Base-by-base conservation (phyloP, 441 rosid species). In the Eutrema salsugineum region DNA sequence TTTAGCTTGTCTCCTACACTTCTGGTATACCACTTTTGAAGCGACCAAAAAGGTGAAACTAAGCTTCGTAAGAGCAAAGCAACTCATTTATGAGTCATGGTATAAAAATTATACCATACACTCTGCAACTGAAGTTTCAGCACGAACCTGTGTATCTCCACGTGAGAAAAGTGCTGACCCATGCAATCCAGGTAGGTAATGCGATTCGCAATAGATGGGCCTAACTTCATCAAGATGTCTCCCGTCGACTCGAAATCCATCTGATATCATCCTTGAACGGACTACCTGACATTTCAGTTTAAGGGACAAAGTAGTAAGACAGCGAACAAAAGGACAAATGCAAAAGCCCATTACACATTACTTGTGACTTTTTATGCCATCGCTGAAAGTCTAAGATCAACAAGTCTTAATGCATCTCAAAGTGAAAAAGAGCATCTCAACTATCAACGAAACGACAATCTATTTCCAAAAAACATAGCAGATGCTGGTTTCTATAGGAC, bases 141-240 rank as follows among this genome's bases (percentile, higher is more conserved):
- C 1, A 72, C 81, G 15, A 54, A 89, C 99, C 95, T 95, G 99
- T 3, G 99, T 95, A 75, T 93, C 98, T 70, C 99, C 99, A 51
- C 99, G 98, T 59, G 88, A 84, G 82, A 95, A 95, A 79, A 95
- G 73, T 15, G 99, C 82, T 19, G 99, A 95, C 73, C 99, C 99
- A 81, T 88, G 98, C 80, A 93, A 77, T 32, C 61, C 71, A 79
- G 94, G 97, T 58, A 93, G 74, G 83, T 73, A 53, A 72, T 86
- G 85, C 46, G 97, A 85, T 77, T 91, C 90, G 49, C 98, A 93
- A 56, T 82, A 83, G 66, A 95, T 58, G 66, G 98, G 95, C 83
- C 99, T 88, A 55, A 95, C 96, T 87, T 91, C 94, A 76, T 88
- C 91, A 66, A 93, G 90, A 76, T 59, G 78, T 79, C 98, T 93